Conservation (phyloP, 2,329 filamentous ascomycete species). For the Curvularia hawaiiensis region DNA sequence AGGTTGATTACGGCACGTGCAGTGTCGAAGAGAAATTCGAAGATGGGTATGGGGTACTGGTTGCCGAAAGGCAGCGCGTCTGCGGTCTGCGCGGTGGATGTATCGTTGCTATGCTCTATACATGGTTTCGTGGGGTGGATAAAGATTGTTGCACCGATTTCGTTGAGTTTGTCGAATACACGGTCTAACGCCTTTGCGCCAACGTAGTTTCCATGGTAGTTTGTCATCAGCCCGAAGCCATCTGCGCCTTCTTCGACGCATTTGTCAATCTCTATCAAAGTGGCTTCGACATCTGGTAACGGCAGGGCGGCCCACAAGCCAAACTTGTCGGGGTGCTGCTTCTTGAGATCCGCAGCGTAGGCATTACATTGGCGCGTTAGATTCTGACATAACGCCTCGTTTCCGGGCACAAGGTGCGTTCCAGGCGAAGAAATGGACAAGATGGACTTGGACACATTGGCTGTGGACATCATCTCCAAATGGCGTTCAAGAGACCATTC, state of each 20-base stretch:
- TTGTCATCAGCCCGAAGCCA: constrained; percentile 59
- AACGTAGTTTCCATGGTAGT: constrained; percentile 59
- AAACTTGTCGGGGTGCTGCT: constrained; percentile 48
- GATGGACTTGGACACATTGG: constrained; percentile 58
- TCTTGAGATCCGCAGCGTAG: constrained; percentile 50
- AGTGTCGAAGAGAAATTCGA: constrained; percentile 62
- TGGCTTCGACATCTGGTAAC: constrained; percentile 55
- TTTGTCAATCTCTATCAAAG: constrained; percentile 55
- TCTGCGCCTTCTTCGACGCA: constrained; percentile 54
- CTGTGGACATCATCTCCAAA: constrained; percentile 56
- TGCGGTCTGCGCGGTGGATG: constrained; percentile 11
- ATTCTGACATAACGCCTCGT: constrained; percentile 44
- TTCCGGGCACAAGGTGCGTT: constrained; percentile 51
- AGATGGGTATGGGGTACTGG: constrained; percentile 51
- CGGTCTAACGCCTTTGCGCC: constrained; percentile 54
- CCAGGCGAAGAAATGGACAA: constrained; percentile 62
- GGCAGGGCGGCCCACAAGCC: constrained; percentile 62
- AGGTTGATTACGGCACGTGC: constrained; percentile 56
- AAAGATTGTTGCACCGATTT: constrained; percentile 56
- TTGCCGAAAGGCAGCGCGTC: constrained; percentile 46
- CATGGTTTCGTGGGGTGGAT: constrained; percentile 61
- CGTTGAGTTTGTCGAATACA: constrained; percentile 57
- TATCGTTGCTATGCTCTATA: constrained; percentile 27
- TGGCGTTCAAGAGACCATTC: constrained; percentile 55
- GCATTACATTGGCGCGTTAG: constrained; percentile 51